A percentile compares a stretch with the other conserved stretches of the same genome.
Evolutionary conservation across 257 asterid genomes (phyloP).

Genomic region (Jaltomata sinuosa): DNA sequence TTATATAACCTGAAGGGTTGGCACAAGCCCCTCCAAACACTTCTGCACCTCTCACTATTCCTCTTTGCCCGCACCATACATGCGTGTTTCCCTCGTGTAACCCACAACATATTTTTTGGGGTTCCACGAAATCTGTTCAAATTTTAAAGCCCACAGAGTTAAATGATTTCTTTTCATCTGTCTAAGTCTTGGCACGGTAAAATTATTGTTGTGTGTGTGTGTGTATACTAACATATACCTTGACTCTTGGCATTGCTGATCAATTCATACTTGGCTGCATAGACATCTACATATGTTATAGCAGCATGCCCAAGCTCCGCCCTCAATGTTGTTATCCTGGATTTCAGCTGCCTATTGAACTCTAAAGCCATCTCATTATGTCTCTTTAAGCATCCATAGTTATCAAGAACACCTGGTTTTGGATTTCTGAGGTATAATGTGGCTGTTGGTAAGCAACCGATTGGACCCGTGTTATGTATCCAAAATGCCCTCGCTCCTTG

Average conservation of each 20-base stretch:
- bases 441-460: conserved; percentile 49
- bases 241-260: conserved; percentile 37
- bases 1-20: conserved; percentile 35
- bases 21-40: conserved; percentile 52
- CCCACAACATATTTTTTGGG: conserved; percentile 59
- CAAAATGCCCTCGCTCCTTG: conserved; percentile 60
- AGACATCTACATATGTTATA: conserved; percentile 52
- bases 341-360: conserved; percentile 41
- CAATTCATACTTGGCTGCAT: conserved; percentile 49
- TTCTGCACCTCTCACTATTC: conserved; percentile 39
- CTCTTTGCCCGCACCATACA: conserved; percentile 56
- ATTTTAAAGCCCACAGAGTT: not conserved
- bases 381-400: conserved; percentile 44
- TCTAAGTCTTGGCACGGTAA: not conserved
- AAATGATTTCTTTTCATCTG: not conserved
- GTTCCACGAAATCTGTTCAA: conserved; percentile 48
- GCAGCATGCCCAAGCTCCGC: conserved; percentile 31
- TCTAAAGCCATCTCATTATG: conserved; percentile 42
- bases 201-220: not conserved
- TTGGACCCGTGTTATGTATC: conserved; percentile 76
- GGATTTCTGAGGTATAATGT: conserved; percentile 26
- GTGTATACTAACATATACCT: conserved; percentile 17
- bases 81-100: conserved; percentile 36
- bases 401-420: conserved; percentile 34
- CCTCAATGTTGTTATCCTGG: conserved; percentile 28